Evolutionary conservation across 202 grass and related monocot species (phyloP).

Genomic region (Brachypodium distachyon): DNA sequence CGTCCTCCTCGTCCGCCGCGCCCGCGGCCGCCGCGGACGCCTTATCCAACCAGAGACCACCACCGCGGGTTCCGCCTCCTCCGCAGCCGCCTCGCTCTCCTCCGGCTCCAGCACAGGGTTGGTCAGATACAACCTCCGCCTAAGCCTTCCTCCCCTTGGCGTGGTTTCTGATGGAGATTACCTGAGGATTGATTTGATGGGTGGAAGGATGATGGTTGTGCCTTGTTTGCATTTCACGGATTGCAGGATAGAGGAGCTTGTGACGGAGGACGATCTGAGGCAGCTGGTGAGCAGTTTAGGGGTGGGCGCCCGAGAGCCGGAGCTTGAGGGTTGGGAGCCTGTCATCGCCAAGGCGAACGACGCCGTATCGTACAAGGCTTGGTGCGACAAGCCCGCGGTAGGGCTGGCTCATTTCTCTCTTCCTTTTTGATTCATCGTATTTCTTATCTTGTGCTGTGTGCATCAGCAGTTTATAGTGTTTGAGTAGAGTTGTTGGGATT

Average conservation of each 20-base stretch:
- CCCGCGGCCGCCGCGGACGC: not conserved
- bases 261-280: conserved; percentile 68
- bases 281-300: conserved; percentile 44
- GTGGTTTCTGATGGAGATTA: not conserved
- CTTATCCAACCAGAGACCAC: not conserved
- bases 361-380: conserved; percentile 59
- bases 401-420: not conserved
- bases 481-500: not conserved
- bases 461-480: not conserved
- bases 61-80: not conserved
- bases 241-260: conserved; percentile 41
- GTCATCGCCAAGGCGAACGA: conserved; percentile 60
- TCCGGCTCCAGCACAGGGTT: conserved; percentile 16
- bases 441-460: not conserved
- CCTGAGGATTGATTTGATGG: not conserved
- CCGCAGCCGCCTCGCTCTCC: conserved; percentile 7
- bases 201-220: not conserved
- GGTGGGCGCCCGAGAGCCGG: conserved; percentile 26
- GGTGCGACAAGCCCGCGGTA: conserved; percentile 64
- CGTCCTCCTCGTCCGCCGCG: conserved; percentile 19
- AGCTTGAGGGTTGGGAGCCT: conserved; percentile 48
- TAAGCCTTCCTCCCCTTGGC: not conserved
- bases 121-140: not conserved
- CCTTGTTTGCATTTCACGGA: not conserved
- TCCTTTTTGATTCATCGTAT: not conserved